A percentile compares a stretch with the other conserved stretches of the same genome.
Conservation (phyloP, 495 filamentous ascomycete genomes). For the Polyplosphaeria fusca region DNA sequence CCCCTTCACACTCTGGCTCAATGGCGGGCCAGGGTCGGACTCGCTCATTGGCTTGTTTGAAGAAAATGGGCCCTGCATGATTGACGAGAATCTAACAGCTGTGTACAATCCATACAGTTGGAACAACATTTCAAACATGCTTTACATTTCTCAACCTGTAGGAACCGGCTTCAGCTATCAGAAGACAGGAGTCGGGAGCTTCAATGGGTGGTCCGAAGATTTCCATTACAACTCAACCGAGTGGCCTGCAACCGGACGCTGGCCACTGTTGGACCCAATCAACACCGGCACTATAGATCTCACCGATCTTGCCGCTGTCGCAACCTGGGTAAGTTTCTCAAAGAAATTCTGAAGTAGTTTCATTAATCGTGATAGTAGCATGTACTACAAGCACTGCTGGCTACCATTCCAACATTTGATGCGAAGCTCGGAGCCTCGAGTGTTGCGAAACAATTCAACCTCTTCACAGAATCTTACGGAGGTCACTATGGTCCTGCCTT, state of each 20-base stretch:
- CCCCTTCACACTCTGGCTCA: constrained; percentile 39
- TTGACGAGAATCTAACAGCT: constrained; percentile 52
- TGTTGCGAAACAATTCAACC: constrained; percentile 51
- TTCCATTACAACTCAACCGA: constrained; percentile 44
- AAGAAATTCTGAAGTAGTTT: neutral
- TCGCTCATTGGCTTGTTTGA: constrained; percentile 72
- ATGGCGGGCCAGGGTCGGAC: constrained; percentile 55
- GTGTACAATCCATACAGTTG: constrained; percentile 61
- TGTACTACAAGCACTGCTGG: constrained; percentile 47
- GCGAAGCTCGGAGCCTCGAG: constrained; percentile 35
- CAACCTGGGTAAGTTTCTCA: constrained; percentile 17
- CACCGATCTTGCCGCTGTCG: constrained; percentile 50
- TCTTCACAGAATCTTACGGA: constrained; percentile 55
- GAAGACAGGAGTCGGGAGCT: constrained; percentile 39
- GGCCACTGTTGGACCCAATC: constrained; percentile 43
- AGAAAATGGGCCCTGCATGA: constrained; percentile 59
- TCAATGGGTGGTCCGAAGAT: constrained; percentile 39
- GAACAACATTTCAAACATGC: constrained; percentile 70
- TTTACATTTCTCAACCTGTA: constrained; percentile 69
- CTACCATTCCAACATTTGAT: constrained; percentile 40
- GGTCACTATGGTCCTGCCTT: constrained; percentile 54
- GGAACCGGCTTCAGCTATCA: constrained; percentile 61
- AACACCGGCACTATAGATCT: constrained; percentile 38
- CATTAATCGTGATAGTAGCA: constrained; percentile 39
- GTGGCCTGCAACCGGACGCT: constrained; percentile 48